Percentiles rank a stretch among this genome's conserved stretches.
Conservation (phyloP, 106 monocot species). For the Phalaenopsis aphrodite region DNA sequence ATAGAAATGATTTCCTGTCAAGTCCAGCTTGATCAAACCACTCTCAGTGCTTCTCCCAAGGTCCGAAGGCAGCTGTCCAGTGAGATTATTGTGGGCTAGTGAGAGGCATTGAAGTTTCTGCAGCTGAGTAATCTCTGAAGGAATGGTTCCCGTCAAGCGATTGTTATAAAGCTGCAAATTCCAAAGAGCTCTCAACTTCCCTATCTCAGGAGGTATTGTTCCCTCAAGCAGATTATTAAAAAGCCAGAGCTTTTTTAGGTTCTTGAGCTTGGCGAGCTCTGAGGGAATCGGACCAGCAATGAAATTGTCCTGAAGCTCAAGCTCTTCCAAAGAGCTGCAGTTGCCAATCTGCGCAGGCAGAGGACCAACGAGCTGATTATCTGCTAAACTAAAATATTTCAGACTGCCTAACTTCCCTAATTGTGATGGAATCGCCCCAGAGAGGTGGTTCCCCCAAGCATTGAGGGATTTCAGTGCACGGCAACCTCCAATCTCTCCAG, state of each 20-base stretch:
- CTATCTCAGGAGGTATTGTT: conserved; percentile 39
- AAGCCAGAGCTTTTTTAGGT: conserved; percentile 35
- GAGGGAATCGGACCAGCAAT: conserved; percentile 42
- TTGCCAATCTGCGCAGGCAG: conserved; percentile 58
- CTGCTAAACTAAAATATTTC: conserved; percentile 22
- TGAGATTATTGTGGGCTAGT: conserved; percentile 50
- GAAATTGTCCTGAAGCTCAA: conserved; percentile 41
- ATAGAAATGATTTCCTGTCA: conserved; percentile 45
- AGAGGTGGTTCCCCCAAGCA: conserved; percentile 40
- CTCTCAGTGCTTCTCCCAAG: conserved; percentile 27
- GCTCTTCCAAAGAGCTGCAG: conserved; percentile 30
- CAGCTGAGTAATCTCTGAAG: conserved; percentile 29
- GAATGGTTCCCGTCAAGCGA: conserved; percentile 35
- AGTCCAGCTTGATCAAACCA: conserved; percentile 46
- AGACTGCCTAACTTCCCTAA: conserved; percentile 36
- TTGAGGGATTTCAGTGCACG: conserved; percentile 17
- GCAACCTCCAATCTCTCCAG: conserved; percentile 30
- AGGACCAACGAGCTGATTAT: conserved; percentile 35
- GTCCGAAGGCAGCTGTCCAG: conserved; percentile 42
- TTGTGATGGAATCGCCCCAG: conserved; percentile 39
- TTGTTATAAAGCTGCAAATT: conserved; percentile 41
- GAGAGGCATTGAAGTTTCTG: conserved; percentile 33
- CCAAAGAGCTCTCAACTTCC: conserved; percentile 30
- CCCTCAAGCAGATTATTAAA: conserved; percentile 44
- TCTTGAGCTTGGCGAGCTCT: conserved; percentile 30